Base-by-base conservation (phyloP, 2,329 filamentous ascomycete species). In the Hymenoscyphus occultus region DNA sequence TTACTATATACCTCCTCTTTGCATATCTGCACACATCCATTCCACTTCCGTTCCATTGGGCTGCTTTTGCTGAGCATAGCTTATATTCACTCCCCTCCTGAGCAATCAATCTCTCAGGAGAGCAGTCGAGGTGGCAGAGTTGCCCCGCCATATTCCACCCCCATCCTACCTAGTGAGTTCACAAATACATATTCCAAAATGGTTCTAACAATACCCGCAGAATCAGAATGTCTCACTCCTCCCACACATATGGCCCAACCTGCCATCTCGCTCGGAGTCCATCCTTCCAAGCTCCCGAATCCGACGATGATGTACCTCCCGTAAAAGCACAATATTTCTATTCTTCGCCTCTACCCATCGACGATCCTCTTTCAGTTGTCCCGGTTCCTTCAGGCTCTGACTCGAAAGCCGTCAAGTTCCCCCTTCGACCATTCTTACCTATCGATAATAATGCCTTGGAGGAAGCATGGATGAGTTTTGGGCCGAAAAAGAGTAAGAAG, bases 281-380 rank as follows among this genome's bases (percentile, higher is more conserved):
- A 19, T 51, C 63, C 57, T 67, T 68, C 39, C 65, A 67, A 1
- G 59, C 40, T 28, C 62, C 67, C 40, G 69, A 68, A n/a, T 74
- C 57, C 73, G 75, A 66, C 73, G 76, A 68, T 72, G 80, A 79
- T 62, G 81, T 84, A 31, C 89, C 90, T 16, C 82, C 85, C 0
- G 76, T 90, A 62, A 81, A 83, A 39, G 83, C 89, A 28, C 91
- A 92, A 68, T 97, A 92, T 79, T 97, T 97, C 78, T 97, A 96
- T 77, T 85, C 87, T 14, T 95, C 92, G 12, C 81, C 87, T 13
- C 84, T 94, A 60, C 89, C 92, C 39, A 93, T 97, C 74, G 93
- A 97, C 73, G 93, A 97, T 73, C 92, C 92, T 31, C 83, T 96
- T n/a, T 92, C 90, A 10, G 85, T 89, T 1, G 78, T 81, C 12